Conservation (phyloP, 2,329 filamentous ascomycete species). For the Pseudogymnoascus sp. region DNA sequence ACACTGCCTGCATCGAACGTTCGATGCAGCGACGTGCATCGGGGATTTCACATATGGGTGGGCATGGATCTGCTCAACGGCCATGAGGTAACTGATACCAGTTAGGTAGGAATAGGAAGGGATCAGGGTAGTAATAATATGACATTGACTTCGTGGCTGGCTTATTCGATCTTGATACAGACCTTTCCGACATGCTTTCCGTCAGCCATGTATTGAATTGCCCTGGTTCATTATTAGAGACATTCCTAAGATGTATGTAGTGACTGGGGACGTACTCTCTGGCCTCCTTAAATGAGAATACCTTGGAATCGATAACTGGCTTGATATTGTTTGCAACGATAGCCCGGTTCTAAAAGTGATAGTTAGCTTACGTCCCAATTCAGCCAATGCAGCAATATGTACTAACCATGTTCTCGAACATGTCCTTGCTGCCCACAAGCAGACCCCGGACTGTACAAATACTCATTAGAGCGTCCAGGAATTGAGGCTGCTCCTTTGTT, state of each 20-base stretch:
- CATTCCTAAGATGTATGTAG: not conserved
- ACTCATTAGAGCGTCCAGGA: slow-evolving; percentile 26
- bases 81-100: not conserved
- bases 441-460: slow-evolving; percentile 38
- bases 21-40: slow-evolving; percentile 5
- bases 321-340: slow-evolving; percentile 39
- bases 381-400: not conserved
- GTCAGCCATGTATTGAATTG: slow-evolving; percentile 42
- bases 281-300: slow-evolving; percentile 37
- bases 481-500: slow-evolving; percentile 20
- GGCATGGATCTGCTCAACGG: not conserved
- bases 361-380: not conserved
- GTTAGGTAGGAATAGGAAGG: not conserved
- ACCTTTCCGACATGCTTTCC: slow-evolving; percentile 44
- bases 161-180: slow-evolving; percentile 29
- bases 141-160: not conserved
- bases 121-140: not conserved
- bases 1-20: not conserved
- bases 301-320: slow-evolving; percentile 38
- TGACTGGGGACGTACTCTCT: slow-evolving; percentile 29
- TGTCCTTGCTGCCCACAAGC: slow-evolving; percentile 36
- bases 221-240: slow-evolving; percentile 22
- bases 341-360: slow-evolving; percentile 29
- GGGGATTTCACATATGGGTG: not conserved
- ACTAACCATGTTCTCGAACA: slow-evolving; percentile 41